Conservation (phyloP, 495 filamentous ascomycete species). For the Penicillium maclennaniae region DNA sequence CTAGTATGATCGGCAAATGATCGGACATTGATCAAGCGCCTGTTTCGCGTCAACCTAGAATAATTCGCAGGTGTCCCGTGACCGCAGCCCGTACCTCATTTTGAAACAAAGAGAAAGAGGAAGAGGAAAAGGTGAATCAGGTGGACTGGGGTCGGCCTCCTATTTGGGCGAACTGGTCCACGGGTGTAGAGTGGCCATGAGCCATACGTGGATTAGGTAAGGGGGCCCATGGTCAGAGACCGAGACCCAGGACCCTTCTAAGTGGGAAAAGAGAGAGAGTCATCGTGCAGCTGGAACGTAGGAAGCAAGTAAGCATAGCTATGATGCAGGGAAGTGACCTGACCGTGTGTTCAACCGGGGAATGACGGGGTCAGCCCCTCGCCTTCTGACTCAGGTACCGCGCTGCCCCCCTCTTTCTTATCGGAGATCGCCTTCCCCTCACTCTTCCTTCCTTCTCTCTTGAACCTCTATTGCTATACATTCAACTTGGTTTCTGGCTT, state of each 20-base stretch:
- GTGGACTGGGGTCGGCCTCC: not conserved
- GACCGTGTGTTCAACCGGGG: slow-evolving; percentile 1
- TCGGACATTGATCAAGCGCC: not conserved
- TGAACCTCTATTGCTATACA: not conserved
- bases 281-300: not conserved
- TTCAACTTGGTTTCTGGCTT: not conserved
- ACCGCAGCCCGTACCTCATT: not conserved
- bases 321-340: slow-evolving; percentile 1
- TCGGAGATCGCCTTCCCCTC: not conserved
- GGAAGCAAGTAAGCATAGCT: not conserved
- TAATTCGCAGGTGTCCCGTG: not conserved
- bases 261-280: not conserved
- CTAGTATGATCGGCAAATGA: not conserved
- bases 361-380: slow-evolving; percentile 21
- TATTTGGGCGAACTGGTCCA: not conserved
- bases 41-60: not conserved
- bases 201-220: slow-evolving; percentile 1
- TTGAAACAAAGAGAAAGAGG: not conserved
- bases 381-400: slow-evolving; percentile 23
- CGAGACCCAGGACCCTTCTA: too few species aligned
- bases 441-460: slow-evolving; percentile 1
- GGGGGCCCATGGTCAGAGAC: not conserved
- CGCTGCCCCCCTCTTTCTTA: slow-evolving; percentile 12
- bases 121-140: too few species aligned
- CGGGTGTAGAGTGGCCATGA: slow-evolving; percentile 1